Conservation (phyloP, 2,329 filamentous ascomycete species). For the Didymellaceae sp. region DNA sequence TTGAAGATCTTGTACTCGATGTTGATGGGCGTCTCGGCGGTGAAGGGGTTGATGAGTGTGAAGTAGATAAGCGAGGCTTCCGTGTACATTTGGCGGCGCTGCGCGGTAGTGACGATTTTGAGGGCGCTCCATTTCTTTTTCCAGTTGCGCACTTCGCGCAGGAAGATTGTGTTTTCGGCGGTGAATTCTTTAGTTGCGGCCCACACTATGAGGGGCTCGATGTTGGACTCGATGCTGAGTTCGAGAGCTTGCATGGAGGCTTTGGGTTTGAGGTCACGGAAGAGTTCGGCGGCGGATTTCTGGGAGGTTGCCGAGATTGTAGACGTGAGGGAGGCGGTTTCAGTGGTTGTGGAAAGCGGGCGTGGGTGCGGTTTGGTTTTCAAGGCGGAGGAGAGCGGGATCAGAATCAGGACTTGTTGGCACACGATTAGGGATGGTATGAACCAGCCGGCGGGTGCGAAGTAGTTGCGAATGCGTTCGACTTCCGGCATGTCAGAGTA, state of each 20-base stretch:
- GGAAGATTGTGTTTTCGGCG: slow-evolving; percentile 48
- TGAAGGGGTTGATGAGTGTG: slow-evolving; percentile 48
- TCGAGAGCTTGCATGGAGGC: slow-evolving; percentile 48
- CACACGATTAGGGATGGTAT: slow-evolving; percentile 46
- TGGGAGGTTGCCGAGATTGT: slow-evolving; percentile 28
- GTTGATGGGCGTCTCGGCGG: slow-evolving; percentile 47
- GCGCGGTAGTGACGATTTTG: slow-evolving; percentile 35
- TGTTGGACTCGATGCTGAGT: slow-evolving; percentile 43
- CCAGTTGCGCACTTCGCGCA: slow-evolving; percentile 49
- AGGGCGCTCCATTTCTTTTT: slow-evolving; percentile 43
- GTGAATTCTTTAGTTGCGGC: slow-evolving; percentile 47
- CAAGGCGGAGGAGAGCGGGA: slow-evolving; percentile 43
- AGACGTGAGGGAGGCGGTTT: slow-evolving; percentile 38
- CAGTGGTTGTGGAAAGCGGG: slow-evolving; percentile 27
- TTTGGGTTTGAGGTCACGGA: slow-evolving; percentile 43
- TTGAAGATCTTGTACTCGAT: slow-evolving; percentile 51
- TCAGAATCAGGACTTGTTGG: slow-evolving; percentile 47
- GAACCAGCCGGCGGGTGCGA: slow-evolving; percentile 48
- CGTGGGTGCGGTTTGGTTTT: slow-evolving; percentile 27
- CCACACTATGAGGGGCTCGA: slow-evolving; percentile 46
- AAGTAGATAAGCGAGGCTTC: slow-evolving; percentile 49
- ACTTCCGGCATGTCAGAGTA: slow-evolving; percentile 37
- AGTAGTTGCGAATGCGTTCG: slow-evolving; percentile 37
- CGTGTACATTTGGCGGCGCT: slow-evolving; percentile 46
- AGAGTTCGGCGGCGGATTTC: slow-evolving; percentile 29